These are phyloP conservation scores for Penicillium goetzii DNA, from an alignment of 495 filamentous ascomycete species.

Conservation along the genomic window DNA sequence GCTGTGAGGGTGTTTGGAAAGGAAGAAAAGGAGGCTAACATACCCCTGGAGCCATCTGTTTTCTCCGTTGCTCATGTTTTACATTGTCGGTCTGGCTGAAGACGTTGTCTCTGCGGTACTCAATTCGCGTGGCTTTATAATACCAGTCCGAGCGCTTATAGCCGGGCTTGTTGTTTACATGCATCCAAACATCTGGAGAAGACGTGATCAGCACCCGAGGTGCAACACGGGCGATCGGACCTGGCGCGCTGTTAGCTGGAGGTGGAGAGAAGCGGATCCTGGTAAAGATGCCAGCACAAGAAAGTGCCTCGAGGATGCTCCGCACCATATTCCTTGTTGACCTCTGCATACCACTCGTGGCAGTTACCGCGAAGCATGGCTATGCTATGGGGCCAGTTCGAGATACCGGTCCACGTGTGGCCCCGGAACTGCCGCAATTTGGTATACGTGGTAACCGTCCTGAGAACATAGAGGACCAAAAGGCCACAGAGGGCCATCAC, in stretches of 20 bases:
- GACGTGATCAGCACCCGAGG: slow-evolving; percentile 32
- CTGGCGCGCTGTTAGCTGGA: slow-evolving; percentile 18
- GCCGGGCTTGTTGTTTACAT: slow-evolving; percentile 30
- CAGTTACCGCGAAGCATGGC: slow-evolving; percentile 33
- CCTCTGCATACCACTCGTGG: slow-evolving; percentile 36
- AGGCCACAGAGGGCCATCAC: slow-evolving; percentile 20
- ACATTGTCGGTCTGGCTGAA: slow-evolving; percentile 33
- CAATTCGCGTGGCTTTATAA: slow-evolving; percentile 26
- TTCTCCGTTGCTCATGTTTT: slow-evolving; percentile 30
- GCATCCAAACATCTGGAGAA: slow-evolving; percentile 32
- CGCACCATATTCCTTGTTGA: slow-evolving; percentile 39
- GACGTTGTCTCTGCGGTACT: slow-evolving; percentile 30
- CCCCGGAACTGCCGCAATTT: slow-evolving; percentile 21
- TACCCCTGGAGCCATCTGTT: slow-evolving; percentile 36
- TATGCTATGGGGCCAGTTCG: slow-evolving; percentile 36
- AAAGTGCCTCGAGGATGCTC: slow-evolving; percentile 11
- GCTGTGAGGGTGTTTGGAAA: neutral
- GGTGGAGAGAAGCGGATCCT: neutral
- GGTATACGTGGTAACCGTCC: slow-evolving; percentile 14
- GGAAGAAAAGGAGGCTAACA: slow-evolving; percentile 9
- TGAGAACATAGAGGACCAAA: slow-evolving; percentile 21
- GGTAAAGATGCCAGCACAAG: slow-evolving; percentile 2
- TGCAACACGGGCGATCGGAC: slow-evolving; percentile 33
- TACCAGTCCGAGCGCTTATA: slow-evolving; percentile 37
- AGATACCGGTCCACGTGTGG: slow-evolving; percentile 29